These are phyloP conservation scores for Ophiostoma novo-ulmi DNA, from an alignment of 2,329 filamentous ascomycete species.

Conservation along the genomic window DNA sequence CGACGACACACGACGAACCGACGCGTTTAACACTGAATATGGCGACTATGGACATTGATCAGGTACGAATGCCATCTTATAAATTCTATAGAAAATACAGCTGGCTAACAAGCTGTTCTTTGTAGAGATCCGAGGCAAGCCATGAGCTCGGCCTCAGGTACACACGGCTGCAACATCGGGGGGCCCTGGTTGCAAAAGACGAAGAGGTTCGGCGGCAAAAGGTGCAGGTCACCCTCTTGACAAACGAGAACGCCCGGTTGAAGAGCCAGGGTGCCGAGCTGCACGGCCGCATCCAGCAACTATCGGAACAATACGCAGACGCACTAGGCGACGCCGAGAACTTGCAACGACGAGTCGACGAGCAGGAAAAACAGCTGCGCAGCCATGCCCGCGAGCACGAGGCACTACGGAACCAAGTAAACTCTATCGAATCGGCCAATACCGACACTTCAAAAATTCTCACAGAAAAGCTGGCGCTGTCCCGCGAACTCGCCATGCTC, in stretches of 20 bases:
- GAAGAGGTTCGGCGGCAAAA: constrained; percentile 68
- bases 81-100: neutral
- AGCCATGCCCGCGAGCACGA: constrained; percentile 46
- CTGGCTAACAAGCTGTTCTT: neutral
- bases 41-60: constrained; percentile 20
- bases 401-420: constrained; percentile 61
- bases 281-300: constrained; percentile 53
- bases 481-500: constrained; percentile 48
- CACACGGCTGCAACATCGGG: constrained; percentile 57
- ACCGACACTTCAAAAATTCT: constrained; percentile 67
- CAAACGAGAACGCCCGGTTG: constrained; percentile 67
- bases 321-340: constrained; percentile 42
- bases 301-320: constrained; percentile 40
- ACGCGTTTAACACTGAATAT: neutral
- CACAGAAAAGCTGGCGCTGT: constrained; percentile 51
- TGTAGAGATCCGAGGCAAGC: constrained; percentile 43
- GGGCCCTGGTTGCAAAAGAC: constrained; percentile 65
- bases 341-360: constrained; percentile 39
- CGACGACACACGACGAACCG: neutral
- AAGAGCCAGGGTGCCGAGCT: constrained; percentile 57
- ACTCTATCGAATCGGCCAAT: constrained; percentile 60
- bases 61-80: neutral
- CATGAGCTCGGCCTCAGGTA: constrained; percentile 65
- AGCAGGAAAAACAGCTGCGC: constrained; percentile 46
- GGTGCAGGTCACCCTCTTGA: constrained; percentile 64